These are phyloP conservation scores for Cladosporium sp. DNA, from an alignment of 2,329 filamentous ascomycete genomes.

Conservation along the genomic window DNA sequence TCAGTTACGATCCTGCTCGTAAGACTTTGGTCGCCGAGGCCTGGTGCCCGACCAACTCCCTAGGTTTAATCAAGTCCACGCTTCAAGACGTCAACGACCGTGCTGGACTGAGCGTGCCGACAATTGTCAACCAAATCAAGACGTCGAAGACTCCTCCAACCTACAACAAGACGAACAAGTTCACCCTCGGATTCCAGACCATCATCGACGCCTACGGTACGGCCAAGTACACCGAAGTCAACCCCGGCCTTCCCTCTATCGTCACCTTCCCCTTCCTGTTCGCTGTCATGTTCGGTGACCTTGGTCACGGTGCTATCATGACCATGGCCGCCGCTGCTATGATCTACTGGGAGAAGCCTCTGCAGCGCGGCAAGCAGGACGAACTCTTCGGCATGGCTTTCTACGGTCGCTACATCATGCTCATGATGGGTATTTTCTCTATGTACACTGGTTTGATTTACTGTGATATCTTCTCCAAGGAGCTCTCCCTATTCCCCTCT, in stretches of 20 bases:
- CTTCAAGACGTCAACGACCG: conserved; percentile 95
- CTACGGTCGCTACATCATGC: conserved; percentile 96
- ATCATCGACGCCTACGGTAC: conserved; percentile 99
- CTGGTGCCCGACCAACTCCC: conserved; percentile 90
- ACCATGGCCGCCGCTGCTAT: conserved; percentile 75
- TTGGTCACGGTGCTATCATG: conserved; percentile 91
- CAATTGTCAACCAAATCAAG: conserved; percentile 95
- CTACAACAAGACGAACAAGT: conserved; percentile 97
- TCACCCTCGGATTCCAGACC: conserved; percentile 96
- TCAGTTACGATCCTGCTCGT: conserved; percentile 91
- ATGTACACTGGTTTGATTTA: conserved; percentile 97
- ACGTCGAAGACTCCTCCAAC: conserved; percentile 97
- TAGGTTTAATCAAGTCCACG: conserved; percentile 84
- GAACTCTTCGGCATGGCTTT: conserved; percentile 98
- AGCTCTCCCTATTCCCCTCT: conserved; percentile 80
- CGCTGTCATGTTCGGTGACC: conserved; percentile 99
- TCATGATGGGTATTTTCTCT: conserved; percentile 97
- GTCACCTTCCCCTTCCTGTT: conserved; percentile 99
- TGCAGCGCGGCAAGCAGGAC: conserved; percentile 81
- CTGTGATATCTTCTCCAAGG: conserved; percentile 95
- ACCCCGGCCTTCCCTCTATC: conserved; percentile 90
- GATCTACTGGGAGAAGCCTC: conserved; percentile 92
- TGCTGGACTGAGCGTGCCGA: conserved; percentile 92
- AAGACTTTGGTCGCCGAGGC: conserved; percentile 97
- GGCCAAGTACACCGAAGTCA: conserved; percentile 94